A percentile compares a stretch with the other conserved stretches of the same genome.
phyloP scores from a whole-genome alignment of 208 protist genomes.

The Leishmania major region DNA sequence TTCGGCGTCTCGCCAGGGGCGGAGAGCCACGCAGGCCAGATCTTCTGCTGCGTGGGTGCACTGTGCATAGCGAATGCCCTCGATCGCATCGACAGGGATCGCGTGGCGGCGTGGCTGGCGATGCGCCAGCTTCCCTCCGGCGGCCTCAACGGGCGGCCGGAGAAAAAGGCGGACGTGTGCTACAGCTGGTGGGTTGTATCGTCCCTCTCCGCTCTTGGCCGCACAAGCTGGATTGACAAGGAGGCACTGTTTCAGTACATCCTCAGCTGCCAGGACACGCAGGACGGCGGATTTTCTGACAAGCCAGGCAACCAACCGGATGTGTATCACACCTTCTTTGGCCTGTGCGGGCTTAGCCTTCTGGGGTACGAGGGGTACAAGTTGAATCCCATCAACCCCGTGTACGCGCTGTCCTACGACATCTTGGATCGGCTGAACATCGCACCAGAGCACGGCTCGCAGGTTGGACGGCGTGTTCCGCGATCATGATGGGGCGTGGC shows the following conservation, averaged over 20 bases:
- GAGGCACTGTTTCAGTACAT: slow-evolving; percentile 95
- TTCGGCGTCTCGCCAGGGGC: slow-evolving; percentile 95
- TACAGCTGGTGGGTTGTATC: slow-evolving; percentile 99
- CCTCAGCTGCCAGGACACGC: slow-evolving; percentile 94
- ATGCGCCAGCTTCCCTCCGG: slow-evolving; percentile 98
- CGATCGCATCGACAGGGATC: slow-evolving; percentile 91
- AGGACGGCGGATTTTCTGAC: slow-evolving; percentile 98
- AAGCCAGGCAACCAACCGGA: slow-evolving; percentile 98
- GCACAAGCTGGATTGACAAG: slow-evolving; percentile 95
- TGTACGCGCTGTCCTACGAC: slow-evolving; percentile 90
- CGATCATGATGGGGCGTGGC: neutral
- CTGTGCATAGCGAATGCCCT: slow-evolving; percentile 94
- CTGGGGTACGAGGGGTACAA: slow-evolving; percentile 86
- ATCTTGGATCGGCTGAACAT: slow-evolving; percentile 72
- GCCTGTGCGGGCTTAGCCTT: slow-evolving; percentile 94
- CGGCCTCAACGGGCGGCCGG: slow-evolving; percentile 99
- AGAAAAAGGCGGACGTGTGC: slow-evolving; percentile 99
- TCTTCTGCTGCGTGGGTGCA: slow-evolving; percentile 98
- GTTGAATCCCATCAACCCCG: slow-evolving; percentile 80
- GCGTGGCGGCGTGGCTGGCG: slow-evolving; percentile 97
- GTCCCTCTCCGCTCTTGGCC: slow-evolving; percentile 93
- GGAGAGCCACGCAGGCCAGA: slow-evolving; percentile 98
- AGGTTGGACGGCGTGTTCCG: slow-evolving; percentile 37
- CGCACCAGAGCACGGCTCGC: slow-evolving; percentile 48
- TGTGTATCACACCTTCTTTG: slow-evolving; percentile 99